Evolutionary conservation across 805 yeast species (phyloP).

Genomic region (Candida sakaeoensis): DNA sequence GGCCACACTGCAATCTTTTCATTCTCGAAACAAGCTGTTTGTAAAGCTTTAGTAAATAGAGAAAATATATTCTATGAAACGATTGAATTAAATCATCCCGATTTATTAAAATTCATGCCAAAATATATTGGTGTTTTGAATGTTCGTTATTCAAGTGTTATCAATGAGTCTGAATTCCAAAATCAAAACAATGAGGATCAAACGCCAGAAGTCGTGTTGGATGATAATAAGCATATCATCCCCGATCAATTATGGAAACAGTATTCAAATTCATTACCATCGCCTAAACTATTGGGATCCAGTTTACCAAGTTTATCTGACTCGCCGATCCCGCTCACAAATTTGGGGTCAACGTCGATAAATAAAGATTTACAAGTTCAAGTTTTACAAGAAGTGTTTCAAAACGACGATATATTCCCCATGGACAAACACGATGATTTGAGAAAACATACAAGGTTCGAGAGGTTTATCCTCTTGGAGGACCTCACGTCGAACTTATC

Average conservation of each 20-base stretch:
- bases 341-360: constrained; percentile 29
- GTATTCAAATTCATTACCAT: constrained; percentile 40
- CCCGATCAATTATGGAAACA: constrained; percentile 75
- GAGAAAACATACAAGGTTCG: constrained; percentile 54
- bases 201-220: constrained; percentile 77
- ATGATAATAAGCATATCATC: constrained; percentile 88
- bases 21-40: constrained; percentile 87
- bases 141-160: constrained; percentile 68
- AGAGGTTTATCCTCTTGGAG: constrained; percentile 81
- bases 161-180: constrained; percentile 20
- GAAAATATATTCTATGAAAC: constrained; percentile 92
- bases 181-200: neutral
- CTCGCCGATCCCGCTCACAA: constrained; percentile 11
- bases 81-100: constrained; percentile 74
- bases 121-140: constrained; percentile 90
- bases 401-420: constrained; percentile 21
- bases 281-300: constrained; percentile 12
- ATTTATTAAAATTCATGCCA: constrained; percentile 83
- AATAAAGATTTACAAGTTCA: constrained; percentile 38
- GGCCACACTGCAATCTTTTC: constrained; percentile 97
- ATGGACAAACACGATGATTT: constrained; percentile 13
- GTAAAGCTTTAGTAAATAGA: constrained; percentile 86
- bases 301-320: constrained; percentile 7
- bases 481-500: constrained; percentile 82
- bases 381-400: constrained; percentile 36